Base-by-base conservation (phyloP, 352 stramenopile genomes). In the Phytophthora rubi region DNA sequence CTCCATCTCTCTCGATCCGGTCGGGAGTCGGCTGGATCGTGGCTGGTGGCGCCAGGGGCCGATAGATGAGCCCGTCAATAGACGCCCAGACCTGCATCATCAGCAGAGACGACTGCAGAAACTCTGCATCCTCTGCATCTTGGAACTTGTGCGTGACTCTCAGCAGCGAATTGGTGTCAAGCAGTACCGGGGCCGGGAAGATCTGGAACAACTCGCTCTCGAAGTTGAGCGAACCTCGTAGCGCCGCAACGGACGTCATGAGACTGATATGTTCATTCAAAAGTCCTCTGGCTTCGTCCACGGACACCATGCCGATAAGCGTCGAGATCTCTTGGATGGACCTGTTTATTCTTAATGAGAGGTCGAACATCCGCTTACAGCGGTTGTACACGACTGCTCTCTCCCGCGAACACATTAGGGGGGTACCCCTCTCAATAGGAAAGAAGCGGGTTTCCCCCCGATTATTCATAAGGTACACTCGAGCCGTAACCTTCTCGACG, bases 31-130 rank as follows among this genome's bases (percentile, higher is more conserved):
- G 52, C 33, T 90, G 68, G 47, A 95, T 77, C n/a, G 85, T 83
- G 21, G 71, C 76, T 12, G 86, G 89, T 3, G 85, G 79, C n/a
- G 89, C 79, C 21, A 96, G 65, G 2, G 89, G 86, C 1, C 87
- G 85, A 53, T 91, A 96, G 57, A 96, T 89, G 8, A 94, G 74
- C 3, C 82, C 84, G 56, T 96, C 86, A 56, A 96, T 90, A 0
- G 86, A 94, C 6, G 76, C 83, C 89, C 86, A 96, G 26, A 94
- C 71, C 68, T 96, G 89, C 86, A 96, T 94, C 89, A 96, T 94
- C 65, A 96, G 74, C 6, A 88, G 69, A n/a, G 84, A 79, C 21
- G 74, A 83, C 33, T 88, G 72, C 35, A 91, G 39, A 51, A 95
- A 95, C 8, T 56, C 69, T 6, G 65, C 53, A 30, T 75, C 75